A percentile compares a stretch with the other conserved stretches of the same genome.
Conservation (phyloP, 75 land plant species). For the Cryptomeria japonica region DNA sequence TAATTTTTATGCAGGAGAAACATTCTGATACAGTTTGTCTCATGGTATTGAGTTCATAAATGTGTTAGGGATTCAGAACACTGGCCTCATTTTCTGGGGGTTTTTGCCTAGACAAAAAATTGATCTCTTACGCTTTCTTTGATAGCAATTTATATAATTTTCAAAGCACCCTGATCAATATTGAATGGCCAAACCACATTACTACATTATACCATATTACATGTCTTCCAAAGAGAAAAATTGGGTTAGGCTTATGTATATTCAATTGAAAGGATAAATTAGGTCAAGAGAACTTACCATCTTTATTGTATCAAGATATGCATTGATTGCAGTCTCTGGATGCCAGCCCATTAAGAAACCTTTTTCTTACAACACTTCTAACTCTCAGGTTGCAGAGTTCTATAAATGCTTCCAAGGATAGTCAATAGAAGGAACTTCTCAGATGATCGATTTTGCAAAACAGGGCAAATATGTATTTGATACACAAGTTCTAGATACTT, state of each 20-base stretch:
- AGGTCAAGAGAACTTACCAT: not conserved
- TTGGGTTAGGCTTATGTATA: not conserved
- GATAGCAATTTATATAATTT: not conserved
- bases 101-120: no score
- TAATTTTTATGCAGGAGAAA: not conserved
- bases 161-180: not conserved
- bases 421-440: no score
- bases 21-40: no score
- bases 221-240: not conserved
- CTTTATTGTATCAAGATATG: not conserved
- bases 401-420: no score
- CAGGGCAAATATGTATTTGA: no score
- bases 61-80: no score
- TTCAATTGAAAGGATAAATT: not conserved
- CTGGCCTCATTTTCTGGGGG: no score
- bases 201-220: not conserved
- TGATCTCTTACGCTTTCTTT: not conserved
- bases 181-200: not conserved
- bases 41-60: no score
- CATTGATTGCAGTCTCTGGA: not conserved
- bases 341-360: not conserved
- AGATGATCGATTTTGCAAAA: no score
- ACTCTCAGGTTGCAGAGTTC: no score
- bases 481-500: no score
- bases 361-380: not conserved